Percentiles rank a stretch among this genome's conserved stretches.
Evolutionary conservation across 1,284 basidiomycete genomes (phyloP).

Genomic region (Afroboletus lepidellus): DNA sequence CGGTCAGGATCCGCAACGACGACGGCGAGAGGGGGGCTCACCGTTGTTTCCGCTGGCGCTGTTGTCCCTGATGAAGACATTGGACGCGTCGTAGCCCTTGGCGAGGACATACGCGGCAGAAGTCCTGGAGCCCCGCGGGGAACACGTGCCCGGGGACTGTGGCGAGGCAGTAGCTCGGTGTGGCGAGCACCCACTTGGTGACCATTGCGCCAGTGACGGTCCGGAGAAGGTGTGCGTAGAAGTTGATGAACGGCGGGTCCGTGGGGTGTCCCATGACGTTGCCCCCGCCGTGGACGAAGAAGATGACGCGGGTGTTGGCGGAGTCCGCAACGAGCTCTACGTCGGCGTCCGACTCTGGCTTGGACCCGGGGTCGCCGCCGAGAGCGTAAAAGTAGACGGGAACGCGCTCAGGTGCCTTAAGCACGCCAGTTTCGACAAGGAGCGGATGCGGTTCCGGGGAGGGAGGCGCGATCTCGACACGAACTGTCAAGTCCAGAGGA

Average conservation of each 20-base stretch:
- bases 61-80: constrained; percentile 25
- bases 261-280: constrained; percentile 24
- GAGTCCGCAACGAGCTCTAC: background rate
- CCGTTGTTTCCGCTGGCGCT: constrained; percentile 29
- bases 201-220: background rate
- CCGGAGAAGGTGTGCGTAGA: constrained; percentile 20
- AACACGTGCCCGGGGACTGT: constrained; percentile 25
- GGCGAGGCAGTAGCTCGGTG: constrained; percentile 28
- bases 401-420: constrained; percentile 22
- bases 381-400: constrained; percentile 23
- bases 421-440: constrained; percentile 1
- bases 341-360: background rate
- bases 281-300: constrained; percentile 27
- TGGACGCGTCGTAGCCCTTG: constrained; percentile 20
- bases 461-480: constrained; percentile 23
- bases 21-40: background rate
- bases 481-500: constrained; percentile 16
- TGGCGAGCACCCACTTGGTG: constrained; percentile 13
- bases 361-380: background rate
- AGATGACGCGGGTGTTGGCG: constrained; percentile 20
- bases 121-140: constrained; percentile 25
- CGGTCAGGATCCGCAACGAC: background rate
- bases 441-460: constrained; percentile 11
- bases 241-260: background rate
- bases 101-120: constrained; percentile 26